phyloP scores from a whole-genome alignment of 345 rosid genomes.

The Brassica incana region DNA sequence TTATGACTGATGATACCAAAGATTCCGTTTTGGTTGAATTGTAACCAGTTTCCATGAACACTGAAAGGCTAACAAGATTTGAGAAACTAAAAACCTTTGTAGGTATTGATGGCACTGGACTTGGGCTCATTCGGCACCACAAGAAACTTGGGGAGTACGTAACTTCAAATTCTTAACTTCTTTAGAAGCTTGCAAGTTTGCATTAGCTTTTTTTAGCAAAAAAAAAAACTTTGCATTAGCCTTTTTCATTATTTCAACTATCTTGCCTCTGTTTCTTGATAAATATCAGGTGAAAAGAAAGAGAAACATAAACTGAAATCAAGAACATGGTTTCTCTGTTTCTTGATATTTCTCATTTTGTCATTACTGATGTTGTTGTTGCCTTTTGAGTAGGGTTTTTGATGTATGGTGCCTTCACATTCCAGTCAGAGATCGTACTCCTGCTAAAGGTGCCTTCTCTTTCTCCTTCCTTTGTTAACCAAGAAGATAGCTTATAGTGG shows the following conservation, averaged over 20 bases:
- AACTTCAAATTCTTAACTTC: not conserved
- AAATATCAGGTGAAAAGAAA: not conserved
- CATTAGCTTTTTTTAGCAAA: too few relatives aligned
- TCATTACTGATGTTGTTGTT: not conserved
- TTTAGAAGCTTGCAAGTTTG: not conserved
- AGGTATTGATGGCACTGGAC: conserved; percentile 83
- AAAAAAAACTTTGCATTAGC: too few relatives aligned
- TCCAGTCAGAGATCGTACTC: conserved; percentile 60
- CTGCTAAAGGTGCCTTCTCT: conserved; percentile 45
- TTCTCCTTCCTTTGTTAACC: not conserved
- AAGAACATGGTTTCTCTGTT: conserved; percentile 1
- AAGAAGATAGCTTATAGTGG: not conserved
- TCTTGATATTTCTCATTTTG: not conserved
- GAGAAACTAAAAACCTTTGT: conserved; percentile 9
- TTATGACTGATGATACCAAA: not conserved
- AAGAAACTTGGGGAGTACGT: conserved; percentile 60
- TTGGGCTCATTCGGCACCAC: conserved; percentile 66
- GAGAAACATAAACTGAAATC: not conserved
- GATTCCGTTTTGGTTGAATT: not conserved
- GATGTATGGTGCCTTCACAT: conserved; percentile 34
- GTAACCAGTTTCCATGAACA: not conserved
- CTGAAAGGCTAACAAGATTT: not conserved
- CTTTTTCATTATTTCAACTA: not conserved
- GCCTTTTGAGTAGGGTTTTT: conserved; percentile 49
- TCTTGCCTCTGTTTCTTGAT: not conserved